Base-by-base conservation (phyloP, 306 rosid species). In the Amphicarpaea edgeworthii region DNA sequence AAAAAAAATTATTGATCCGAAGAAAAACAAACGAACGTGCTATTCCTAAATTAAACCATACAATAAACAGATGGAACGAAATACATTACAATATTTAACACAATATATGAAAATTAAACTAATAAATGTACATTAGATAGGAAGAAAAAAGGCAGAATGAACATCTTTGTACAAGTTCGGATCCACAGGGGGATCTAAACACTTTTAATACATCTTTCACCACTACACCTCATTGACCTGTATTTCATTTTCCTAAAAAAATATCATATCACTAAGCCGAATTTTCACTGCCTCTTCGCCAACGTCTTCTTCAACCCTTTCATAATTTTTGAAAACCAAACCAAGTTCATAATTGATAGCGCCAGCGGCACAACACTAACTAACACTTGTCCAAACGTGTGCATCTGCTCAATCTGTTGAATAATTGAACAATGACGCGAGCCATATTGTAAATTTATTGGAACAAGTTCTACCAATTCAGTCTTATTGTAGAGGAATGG, bases 251-350 rank as follows among this genome's bases (percentile, higher is more conserved):
- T 80, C 81, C 82, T 73, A 65, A 76, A 51, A 32, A 50, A 10
- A 10, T 21, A 34, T 68, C 32, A 10, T 21, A 34, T 68, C 32
- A 49, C 59, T 63, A 72, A n/a, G 40, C 45, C 72, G 21, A 78
- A 32, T 9, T 64, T 40, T 91, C 82, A 89, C 85, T 92, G 96
- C 76, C 91, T 87, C 91, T 95, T 95, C 3, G 99, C 91, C 77
- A 95, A 63, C 10, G 97, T 89, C 91, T 90, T 95, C 86, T 75
- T 95, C 85, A 95, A 54, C 61, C 99, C 99, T 77, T 70, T 95
- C 73, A 84, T 70, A 72, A 95, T 92, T 87, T 89, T 95, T 23
- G 86, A 77, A 73, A 95, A 95, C 99, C 99, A 95, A 82, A 84
- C 84, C 89, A 92, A 82, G 84, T 95, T 95, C 99, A 95, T 95